phyloP scores from a whole-genome alignment of 129 eudicot genomes.

The Escallonia rubra region DNA sequence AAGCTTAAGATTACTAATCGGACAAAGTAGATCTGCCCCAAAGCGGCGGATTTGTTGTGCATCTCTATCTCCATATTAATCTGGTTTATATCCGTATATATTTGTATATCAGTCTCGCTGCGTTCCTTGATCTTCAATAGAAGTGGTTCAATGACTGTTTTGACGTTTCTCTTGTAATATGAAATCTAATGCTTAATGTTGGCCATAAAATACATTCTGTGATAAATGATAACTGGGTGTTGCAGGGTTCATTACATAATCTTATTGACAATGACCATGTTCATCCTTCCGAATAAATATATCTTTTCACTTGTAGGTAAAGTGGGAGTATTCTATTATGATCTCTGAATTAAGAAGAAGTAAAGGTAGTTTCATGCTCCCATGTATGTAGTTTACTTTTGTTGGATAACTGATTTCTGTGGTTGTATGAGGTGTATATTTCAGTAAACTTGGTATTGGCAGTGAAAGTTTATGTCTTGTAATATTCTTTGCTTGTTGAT shows the following conservation, averaged over 20 bases:
- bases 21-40: conserved; percentile 4
- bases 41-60: conserved; percentile 3
- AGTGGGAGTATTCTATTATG: conserved; percentile 90
- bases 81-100: background rate
- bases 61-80: background rate
- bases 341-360: conserved; percentile 98
- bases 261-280: conserved; percentile 47
- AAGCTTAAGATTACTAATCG: conserved; percentile 1
- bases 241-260: conserved; percentile 36
- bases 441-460: background rate
- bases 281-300: conserved; percentile 75
- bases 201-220: conserved; percentile 2
- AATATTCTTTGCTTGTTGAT: background rate
- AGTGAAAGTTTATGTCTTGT: background rate
- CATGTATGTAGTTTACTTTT: conserved; percentile 20
- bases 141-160: too few species aligned
- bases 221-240: conserved; percentile 16
- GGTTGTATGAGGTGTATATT: background rate
- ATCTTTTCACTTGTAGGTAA: conserved; percentile 95
- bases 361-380: conserved; percentile 93
- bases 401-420: background rate
- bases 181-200: background rate
- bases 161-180: background rate
- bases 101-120: background rate
- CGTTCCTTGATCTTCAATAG: too few species aligned